These are phyloP conservation scores for Euphrasia confusa DNA, from an alignment of 257 asterid genomes.

Conservation along the genomic window DNA sequence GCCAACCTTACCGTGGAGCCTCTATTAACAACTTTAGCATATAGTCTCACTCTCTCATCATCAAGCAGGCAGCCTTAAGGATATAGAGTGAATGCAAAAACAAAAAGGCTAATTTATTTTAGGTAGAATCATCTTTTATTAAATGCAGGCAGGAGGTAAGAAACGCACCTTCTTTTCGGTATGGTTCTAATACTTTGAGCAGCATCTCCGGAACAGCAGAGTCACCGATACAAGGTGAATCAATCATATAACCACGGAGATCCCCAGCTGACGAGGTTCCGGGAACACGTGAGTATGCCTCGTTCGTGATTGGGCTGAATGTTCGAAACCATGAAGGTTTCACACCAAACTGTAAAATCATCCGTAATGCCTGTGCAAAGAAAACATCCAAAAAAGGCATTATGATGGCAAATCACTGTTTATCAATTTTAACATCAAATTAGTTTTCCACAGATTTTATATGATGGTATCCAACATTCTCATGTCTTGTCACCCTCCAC, in stretches of 20 bases:
- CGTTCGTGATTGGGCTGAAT: constrained; percentile 40
- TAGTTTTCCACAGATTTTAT: constrained; percentile 15
- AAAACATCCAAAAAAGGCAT: constrained; percentile 20
- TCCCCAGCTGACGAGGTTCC: constrained; percentile 80
- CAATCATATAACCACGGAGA: constrained; percentile 88
- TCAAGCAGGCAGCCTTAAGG: constrained; percentile 82
- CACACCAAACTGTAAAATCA: constrained; percentile 90
- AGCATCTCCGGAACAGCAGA: constrained; percentile 98
- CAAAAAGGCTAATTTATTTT: constrained; percentile 24
- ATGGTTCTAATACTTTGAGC: constrained; percentile 96
- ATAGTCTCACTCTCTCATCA: constrained; percentile 69
- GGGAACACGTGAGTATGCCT: constrained; percentile 41
- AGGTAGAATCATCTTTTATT: constrained; percentile 6
- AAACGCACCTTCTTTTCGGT: constrained; percentile 77
- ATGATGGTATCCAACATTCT: constrained; percentile 7
- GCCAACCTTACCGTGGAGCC: constrained; percentile 72
- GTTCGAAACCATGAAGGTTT: constrained; percentile 86
- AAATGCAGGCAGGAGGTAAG: constrained; percentile 15
- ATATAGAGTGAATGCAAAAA: constrained; percentile 24
- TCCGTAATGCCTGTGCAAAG: constrained; percentile 70
- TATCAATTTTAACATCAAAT: constrained; percentile 14
- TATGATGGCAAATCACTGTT: constrained; percentile 18
- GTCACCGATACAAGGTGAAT: constrained; percentile 79
- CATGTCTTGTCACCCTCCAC: background rate
- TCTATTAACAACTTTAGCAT: constrained; percentile 59